Percentiles rank a stretch among this genome's conserved stretches.
Conservation (phyloP, 352 stramenopile species). For the Globisporangium viniferum region DNA sequence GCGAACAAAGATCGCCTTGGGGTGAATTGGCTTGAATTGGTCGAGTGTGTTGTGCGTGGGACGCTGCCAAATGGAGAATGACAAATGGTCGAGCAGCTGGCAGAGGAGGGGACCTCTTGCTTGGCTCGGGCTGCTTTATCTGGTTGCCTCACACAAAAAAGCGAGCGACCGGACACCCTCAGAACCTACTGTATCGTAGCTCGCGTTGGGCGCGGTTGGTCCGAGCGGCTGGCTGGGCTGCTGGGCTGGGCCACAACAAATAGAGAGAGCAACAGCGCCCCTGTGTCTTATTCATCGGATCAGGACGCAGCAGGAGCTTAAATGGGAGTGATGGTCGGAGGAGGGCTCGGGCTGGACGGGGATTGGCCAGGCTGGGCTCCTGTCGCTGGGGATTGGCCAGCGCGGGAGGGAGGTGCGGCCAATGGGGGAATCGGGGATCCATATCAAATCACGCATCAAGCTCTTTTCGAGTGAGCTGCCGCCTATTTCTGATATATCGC, state of each 20-base stretch:
- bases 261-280: not conserved
- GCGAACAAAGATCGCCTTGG: not conserved
- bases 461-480: not conserved
- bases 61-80: constrained; percentile 74
- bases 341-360: not conserved
- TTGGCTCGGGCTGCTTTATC: too few relatives aligned
- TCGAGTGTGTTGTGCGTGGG: constrained; percentile 21
- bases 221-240: not conserved
- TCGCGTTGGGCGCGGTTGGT: not conserved
- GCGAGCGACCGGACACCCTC: too few relatives aligned
- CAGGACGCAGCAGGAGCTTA: not conserved
- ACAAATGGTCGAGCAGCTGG: constrained; percentile 67
- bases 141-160: too few relatives aligned
- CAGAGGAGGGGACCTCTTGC: constrained; percentile 7
- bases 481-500: constrained; percentile 4
- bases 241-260: not conserved
- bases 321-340: not conserved
- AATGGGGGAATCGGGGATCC: not conserved
- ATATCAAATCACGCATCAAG: not conserved
- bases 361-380: not conserved
- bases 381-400: not conserved
- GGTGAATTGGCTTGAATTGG: not conserved
- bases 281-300: not conserved
- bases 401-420: not conserved
- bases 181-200: not conserved